phyloP scores from a whole-genome alignment of 306 rosid species.

The Psophocarpus tetragonolobus region DNA sequence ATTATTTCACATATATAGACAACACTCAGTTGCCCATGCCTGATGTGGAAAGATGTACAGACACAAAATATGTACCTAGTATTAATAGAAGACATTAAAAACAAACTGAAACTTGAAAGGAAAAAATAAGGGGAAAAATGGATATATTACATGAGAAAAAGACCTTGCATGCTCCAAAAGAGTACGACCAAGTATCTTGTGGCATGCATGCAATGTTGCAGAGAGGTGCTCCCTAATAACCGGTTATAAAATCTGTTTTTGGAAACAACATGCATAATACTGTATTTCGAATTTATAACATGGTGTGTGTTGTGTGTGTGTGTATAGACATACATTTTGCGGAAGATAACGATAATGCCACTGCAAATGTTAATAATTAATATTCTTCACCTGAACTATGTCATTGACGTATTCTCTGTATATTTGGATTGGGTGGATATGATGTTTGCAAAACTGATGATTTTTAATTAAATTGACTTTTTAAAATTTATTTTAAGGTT shows the following conservation, averaged over 20 bases:
- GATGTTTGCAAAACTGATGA: neutral
- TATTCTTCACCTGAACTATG: neutral
- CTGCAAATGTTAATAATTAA: neutral
- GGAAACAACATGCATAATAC: neutral
- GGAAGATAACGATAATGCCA: neutral
- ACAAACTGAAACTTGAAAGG: neutral
- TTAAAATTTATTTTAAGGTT: neutral
- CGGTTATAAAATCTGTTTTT: constrained; percentile 19
- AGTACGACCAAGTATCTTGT: constrained; percentile 26
- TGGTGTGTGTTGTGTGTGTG: neutral
- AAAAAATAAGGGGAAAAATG: neutral
- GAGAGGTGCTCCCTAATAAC: constrained; percentile 3
- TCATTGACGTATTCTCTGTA: neutral
- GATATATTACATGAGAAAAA: neutral
- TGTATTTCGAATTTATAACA: neutral
- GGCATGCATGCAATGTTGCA: constrained; percentile 37
- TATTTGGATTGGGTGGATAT: neutral
- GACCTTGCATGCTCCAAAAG: constrained; percentile 4
- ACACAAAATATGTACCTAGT: constrained; percentile 12
- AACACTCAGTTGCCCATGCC: neutral
- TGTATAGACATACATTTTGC: neutral
- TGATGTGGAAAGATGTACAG: constrained; percentile 1
- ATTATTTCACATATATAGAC: constrained; percentile 1
- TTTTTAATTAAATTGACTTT: neutral
- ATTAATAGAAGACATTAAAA: neutral